Base-by-base conservation (phyloP, 192 early-diverging fungal genomes). In the Backusella psychrophila region DNA sequence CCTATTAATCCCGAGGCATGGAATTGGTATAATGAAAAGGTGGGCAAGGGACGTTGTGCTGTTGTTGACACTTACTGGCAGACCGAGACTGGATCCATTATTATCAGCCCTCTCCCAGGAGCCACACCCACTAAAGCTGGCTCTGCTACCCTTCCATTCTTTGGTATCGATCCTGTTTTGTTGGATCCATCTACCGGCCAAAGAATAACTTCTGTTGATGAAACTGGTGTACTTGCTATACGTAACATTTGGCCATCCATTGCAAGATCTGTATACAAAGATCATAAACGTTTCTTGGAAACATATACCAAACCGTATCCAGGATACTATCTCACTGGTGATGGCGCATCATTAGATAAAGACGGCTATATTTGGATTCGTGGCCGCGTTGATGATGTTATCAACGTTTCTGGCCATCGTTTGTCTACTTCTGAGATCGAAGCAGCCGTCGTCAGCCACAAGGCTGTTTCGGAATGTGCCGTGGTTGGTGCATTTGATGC, bases 1-100 rank as follows among this genome's bases (percentile, higher is more conserved):
- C 97, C 97, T 69, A 98, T 98, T 84, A 96, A 97, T 82, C 94
- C 95, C 39, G 95, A 97, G 75, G 96, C 97, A 26, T 98, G 97
- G 96, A 85, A 90, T 76, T 98, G 97, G 97, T 98, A 98, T 85
- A 89, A 95, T 88, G 88, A 94, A 75, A 90, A 95, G 31, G 94
- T 97, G 38, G 96, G 95, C 26, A 89, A 93, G 72, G 87, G 90
- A 17, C 88, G 88, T 36, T 97, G 96, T 84, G 89, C 94, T 8
- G 90, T 98, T 29, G 96, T 98, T 34, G 97, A 97, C 87, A 98
- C 97, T 6, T 98, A 97, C 92, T 94, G 93, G 92, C 91, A 92
- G 77, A 94, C 91, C 14, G 97, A 98, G 87, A 96, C 96, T 17
- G 96, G 97, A 15, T 94, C 91, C 23, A 94, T 94, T 76, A 92